Evolutionary conservation across 495 filamentous ascomycete species (phyloP), one percentile per base, ranked within the genome.

Genomic region (Hypoxylon fuscum): DNA sequence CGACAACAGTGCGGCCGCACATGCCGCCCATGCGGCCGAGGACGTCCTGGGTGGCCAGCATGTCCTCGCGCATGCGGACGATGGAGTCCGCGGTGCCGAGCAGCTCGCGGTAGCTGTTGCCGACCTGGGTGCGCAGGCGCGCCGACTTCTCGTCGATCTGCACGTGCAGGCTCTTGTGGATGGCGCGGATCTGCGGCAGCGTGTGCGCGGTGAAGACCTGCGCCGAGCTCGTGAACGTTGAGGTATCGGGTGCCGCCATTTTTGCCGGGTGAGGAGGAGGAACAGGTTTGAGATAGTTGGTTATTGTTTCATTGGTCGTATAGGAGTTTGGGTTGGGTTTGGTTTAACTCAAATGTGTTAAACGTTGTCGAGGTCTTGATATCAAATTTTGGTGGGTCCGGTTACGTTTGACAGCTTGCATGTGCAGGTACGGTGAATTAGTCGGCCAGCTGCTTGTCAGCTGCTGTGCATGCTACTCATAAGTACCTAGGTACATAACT

Each of bases 11-110:
- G 15, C 89, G 83, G 49, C 95, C 93, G 74, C 95, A 97, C 46
- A 85, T 82, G 37, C 82, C 81, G 43, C 91, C 93, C 75, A 96
- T 86, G 42, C 84, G 83, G 14, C 82, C 82, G 51, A 98, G 75
- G 18, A 82, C 83, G 0, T 78, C 74, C 71, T 97, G 92, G 17
- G 92, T 88, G 12, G 81, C 69, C 45, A 88, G 82, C 75, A 95
- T 93, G 59, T 92, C 84, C 9, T 68, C 74, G 40, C 93, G 88
- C 93, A 98, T 97, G 44, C 86, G 81, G 22, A 97, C 87, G 67
- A 98, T 98, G 20, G 87, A 85, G 70, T 97, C 93, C 23, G 95
- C 95, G 0, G 96, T 97, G 42, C 90, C 90, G 15, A 98, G 86
- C 9, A 98, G 85, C 61, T 96, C 91, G 69, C 95, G 87, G 74